Evolutionary conservation across 768 basidiomycete genomes (phyloP), one percentile per base, ranked within the genome.

Genomic region (Gelatoporia subvermispora): DNA sequence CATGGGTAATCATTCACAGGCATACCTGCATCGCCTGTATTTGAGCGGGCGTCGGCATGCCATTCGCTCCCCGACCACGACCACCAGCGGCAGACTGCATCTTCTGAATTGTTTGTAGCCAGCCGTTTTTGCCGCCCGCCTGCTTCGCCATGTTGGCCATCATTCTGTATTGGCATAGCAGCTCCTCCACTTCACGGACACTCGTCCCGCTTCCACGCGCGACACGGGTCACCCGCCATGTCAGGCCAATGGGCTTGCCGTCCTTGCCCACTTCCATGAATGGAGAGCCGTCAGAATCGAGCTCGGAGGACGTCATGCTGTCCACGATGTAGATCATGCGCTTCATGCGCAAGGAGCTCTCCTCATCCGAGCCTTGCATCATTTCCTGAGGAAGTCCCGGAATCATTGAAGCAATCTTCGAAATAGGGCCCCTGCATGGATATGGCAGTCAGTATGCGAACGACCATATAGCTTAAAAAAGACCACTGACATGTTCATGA

Each of bases 71-170:
- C 34, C 91, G 80, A 21, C 92, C 90, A 49, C 90, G 87, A 3
- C 92, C 89, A 31, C 90, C 87, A 39, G 81, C 82, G 5, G 88
- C 90, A 36, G 77, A 72, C 66, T 93, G 92, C 86, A 97, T 86
- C 66, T 95, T 96, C 68, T 94, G 91, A 74, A 93, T 85, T 3
- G 90, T 81, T 60, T 85, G 83, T 42, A 93, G 69, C 87, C 92
- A 92, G 59, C 93, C 94, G 53, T 94, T 92, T 78, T 96, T 96
- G 36, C 93, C 94, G 42, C 96, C 96, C 5, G 93, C 94, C 63
- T 93, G 88, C 73, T 93, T 96, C 28, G 95, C 96, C 88, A 99
- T 94, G 61, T 91, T 94, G 46, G 93, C 85, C 91, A 99, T 96
- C 89, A 97, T 94, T 40, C 91, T 82, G 60, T 97, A 96, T 69